These are phyloP conservation scores for Penicillium coprophilum DNA, from an alignment of 495 filamentous ascomycete genomes.

Conservation along the genomic window DNA sequence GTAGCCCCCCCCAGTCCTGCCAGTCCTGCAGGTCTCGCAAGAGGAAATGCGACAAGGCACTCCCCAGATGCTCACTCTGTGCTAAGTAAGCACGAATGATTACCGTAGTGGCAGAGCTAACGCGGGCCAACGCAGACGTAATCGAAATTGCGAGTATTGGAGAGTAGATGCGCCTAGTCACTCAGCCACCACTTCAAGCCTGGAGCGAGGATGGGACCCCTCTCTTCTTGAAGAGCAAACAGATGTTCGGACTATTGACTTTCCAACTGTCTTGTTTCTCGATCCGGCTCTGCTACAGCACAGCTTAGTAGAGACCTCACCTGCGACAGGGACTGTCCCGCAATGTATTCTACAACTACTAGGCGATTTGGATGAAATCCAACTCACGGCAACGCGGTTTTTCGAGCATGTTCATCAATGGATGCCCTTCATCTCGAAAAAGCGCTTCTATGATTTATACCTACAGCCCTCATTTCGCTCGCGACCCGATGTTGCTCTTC, in stretches of 20 bases:
- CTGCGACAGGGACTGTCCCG: not conserved
- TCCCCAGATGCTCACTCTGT: constrained; percentile 20
- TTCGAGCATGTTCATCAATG: constrained; percentile 34
- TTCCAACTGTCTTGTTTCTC: constrained; percentile 24
- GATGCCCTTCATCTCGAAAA: constrained; percentile 54
- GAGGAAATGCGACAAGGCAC: constrained; percentile 25
- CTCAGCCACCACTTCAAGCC: constrained; percentile 10
- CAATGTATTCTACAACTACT: constrained; percentile 22
- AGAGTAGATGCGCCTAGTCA: constrained; percentile 5
- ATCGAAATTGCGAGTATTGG: constrained; percentile 20
- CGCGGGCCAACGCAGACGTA: constrained; percentile 11
- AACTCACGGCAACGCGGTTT: constrained; percentile 16
- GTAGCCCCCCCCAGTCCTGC: constrained; percentile 21
- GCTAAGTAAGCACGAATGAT: constrained; percentile 14
- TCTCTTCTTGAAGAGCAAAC: constrained; percentile 10
- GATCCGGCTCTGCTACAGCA: constrained; percentile 21
- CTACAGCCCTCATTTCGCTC: constrained; percentile 22
- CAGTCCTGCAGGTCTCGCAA: constrained; percentile 22
- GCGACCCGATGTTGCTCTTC: constrained; percentile 44
- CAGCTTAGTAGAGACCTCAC: constrained; percentile 16
- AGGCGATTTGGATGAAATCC: constrained; percentile 26
- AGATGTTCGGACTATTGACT: constrained; percentile 19
- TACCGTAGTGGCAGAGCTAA: not conserved
- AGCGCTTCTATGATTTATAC: constrained; percentile 35
- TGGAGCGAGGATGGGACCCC: constrained; percentile 8